Base-by-base conservation (phyloP, 495 filamentous ascomycete species). In the Symbiotaphrina buchneri region DNA sequence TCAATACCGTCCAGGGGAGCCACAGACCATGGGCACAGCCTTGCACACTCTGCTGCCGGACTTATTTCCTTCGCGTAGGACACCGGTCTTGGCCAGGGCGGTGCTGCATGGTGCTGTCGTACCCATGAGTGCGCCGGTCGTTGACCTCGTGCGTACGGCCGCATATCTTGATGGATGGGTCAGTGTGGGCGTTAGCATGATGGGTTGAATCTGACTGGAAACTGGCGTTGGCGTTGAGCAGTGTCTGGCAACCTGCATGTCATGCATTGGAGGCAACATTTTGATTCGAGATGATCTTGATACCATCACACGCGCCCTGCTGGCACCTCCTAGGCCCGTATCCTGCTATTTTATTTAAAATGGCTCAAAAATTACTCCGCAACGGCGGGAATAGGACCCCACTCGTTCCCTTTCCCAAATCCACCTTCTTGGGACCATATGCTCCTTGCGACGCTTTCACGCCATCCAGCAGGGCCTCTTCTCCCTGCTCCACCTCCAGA, bases 101-200 rank as follows among this genome's bases (percentile, higher is more conserved):
- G 70, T 95, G 17, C 42, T 94, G 40, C 87, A 99, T 54, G 90
- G 87, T 3, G 77, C 71, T 3, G 67, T 74, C 3, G 63, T 94
- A 33, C 82, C 87, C 4, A 74, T 95, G 59, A 52, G 52, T 33
- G 76, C 83, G 1, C 71, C 69, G n/a, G 48, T 95, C 16, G 79
- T 87, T 41, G 85, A 95, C 27, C 53, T 97, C 19, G 71, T 84
- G 47, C 56, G 72, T 24, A 71, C 66, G 32, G 77, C 75, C 10
- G 67, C 81, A 0, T 95, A 95, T 52, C 68, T 77, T 0, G 87
- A 97, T 51, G 87, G 87, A 1, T 97, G 85, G 72, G 47, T 91
- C 13, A 79, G 85, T 54, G 46, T 95, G 8, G 76, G 77, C 25
- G 63, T 97, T 4, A 59, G 72, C n/a, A 77, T 92, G 74, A 57